phyloP scores from a whole-genome alignment of 129 eudicot genomes.

The Ambrosia trifida region DNA sequence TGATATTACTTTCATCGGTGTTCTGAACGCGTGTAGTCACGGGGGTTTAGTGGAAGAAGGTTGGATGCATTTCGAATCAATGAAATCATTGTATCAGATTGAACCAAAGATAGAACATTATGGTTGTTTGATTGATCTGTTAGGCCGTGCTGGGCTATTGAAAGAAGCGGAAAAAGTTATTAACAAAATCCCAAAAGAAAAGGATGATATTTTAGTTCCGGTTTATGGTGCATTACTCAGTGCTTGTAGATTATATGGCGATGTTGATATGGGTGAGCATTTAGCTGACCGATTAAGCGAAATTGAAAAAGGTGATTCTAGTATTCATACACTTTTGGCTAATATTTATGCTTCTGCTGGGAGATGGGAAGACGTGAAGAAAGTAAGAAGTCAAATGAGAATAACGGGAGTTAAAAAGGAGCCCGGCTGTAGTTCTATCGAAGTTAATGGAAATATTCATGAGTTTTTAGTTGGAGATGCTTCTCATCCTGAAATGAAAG shows the following conservation, averaged over 20 bases:
- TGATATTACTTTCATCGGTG: constrained; percentile 68
- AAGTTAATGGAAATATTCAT: constrained; percentile 43
- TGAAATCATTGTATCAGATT: constrained; percentile 42
- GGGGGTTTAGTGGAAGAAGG: constrained; percentile 74
- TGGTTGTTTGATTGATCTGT: constrained; percentile 64
- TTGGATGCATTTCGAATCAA: constrained; percentile 51
- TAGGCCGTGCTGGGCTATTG: constrained; percentile 63
- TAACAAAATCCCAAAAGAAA: constrained; percentile 35
- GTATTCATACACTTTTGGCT: constrained; percentile 55
- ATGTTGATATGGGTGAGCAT: constrained; percentile 63
- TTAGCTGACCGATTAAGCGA: constrained; percentile 47
- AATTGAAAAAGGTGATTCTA: constrained; percentile 55
- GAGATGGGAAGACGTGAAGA: constrained; percentile 63
- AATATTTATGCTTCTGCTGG: constrained; percentile 60
- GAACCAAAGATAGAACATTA: constrained; percentile 71
- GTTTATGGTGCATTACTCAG: constrained; percentile 69
- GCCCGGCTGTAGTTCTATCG: constrained; percentile 72
- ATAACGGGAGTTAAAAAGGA: constrained; percentile 41
- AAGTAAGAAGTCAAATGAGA: constrained; percentile 58
- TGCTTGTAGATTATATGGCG: constrained; percentile 64
- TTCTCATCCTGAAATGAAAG: constrained; percentile 29
- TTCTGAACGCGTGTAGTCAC: constrained; percentile 66
- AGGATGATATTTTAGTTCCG: constrained; percentile 48
- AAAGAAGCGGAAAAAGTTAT: constrained; percentile 61
- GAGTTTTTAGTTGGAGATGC: constrained; percentile 46